Evolutionary conservation across 2,329 filamentous ascomycete species (phyloP), one percentile per base, ranked within the genome.

Genomic region (Aphanocladium album): DNA sequence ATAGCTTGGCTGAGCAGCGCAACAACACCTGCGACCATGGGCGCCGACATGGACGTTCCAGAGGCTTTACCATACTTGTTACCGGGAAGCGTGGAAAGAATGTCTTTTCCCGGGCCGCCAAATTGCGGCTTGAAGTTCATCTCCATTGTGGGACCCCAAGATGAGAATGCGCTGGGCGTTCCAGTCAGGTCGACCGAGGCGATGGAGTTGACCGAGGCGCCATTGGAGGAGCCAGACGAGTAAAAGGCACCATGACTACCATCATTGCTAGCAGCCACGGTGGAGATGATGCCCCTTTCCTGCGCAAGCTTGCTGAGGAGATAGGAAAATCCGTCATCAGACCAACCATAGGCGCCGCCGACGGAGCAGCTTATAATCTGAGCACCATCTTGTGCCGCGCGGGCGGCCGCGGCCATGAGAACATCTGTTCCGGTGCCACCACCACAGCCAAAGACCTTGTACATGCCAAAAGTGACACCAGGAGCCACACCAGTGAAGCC

Each of bases 141-240:
- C 66, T 87, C 83, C 69, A 78, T 86, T 2, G 80, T 84, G 2
- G 84, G 84, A 5, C 84, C 84, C 85, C 84, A 88, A 3, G 79
- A 81, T 33, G 80, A 83, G 68, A 75, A 85, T 2, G 70, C 71
- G 66, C 79, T 84, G 37, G 81, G 67, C 53, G 78, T 80, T 7
- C 84, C 85, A 1, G 43, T 39, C 39, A 60, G 62, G 27, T 66
- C 62, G 23, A 61, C 50, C 1, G 64, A 62, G 5, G 63, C 64
- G 23, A 68, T 51, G 12, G 62, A 46, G 39, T 59, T 51, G 23
- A 64, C 67, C 35, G 60, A 52, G 1, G 51, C 45, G 41, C 60
- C 65, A 39, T 45, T 55, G n/a, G 65, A 63, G 5, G 62, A 46
- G 16, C 60, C 55, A 19, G 49, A 61, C 1, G 60, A n/a, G 17